Percentiles rank a stretch among this genome's conserved stretches.
Conservation (phyloP, 768 basidiomycete species). For the Lentinula aciculospora region DNA sequence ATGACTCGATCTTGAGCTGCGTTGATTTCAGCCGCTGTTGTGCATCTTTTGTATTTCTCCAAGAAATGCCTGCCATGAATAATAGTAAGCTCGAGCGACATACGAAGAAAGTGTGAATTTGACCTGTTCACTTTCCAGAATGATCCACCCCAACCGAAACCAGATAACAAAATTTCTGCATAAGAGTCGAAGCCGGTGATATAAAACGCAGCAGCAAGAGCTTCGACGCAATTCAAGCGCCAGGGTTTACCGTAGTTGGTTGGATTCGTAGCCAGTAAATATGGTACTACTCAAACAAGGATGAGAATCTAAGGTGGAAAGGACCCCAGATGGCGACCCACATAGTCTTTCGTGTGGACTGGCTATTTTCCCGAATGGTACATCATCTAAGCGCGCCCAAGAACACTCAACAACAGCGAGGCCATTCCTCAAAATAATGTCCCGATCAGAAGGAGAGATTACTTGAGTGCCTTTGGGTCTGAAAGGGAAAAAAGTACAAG, state of each 20-base stretch:
- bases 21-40: slow-evolving; percentile 49
- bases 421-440: slow-evolving; percentile 66
- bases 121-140: slow-evolving; percentile 86
- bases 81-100: background rate
- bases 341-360: slow-evolving; percentile 89
- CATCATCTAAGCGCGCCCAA: slow-evolving; percentile 93
- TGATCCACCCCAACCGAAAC: slow-evolving; percentile 88
- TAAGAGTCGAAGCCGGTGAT: slow-evolving; percentile 82
- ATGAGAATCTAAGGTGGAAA: background rate
- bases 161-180: slow-evolving; percentile 70
- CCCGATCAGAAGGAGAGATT: slow-evolving; percentile 80
- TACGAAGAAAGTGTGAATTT: slow-evolving; percentile 13
- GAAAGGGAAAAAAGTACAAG: slow-evolving; percentile 4
- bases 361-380: slow-evolving; percentile 91
- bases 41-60: slow-evolving; percentile 72
- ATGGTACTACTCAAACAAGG: slow-evolving; percentile 62
- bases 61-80: slow-evolving; percentile 46
- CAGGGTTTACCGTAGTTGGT: slow-evolving; percentile 98
- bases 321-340: slow-evolving; percentile 34
- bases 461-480: slow-evolving; percentile 82
- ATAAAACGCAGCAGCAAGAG: slow-evolving; percentile 91
- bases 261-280: slow-evolving; percentile 91
- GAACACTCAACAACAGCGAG: slow-evolving; percentile 98
- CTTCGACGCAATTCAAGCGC: slow-evolving; percentile 92
- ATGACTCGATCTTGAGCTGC: slow-evolving; percentile 65